Evolutionary conservation across 2,329 filamentous ascomycete species (phyloP).

Genomic region (Fusarium cyanostomum): DNA sequence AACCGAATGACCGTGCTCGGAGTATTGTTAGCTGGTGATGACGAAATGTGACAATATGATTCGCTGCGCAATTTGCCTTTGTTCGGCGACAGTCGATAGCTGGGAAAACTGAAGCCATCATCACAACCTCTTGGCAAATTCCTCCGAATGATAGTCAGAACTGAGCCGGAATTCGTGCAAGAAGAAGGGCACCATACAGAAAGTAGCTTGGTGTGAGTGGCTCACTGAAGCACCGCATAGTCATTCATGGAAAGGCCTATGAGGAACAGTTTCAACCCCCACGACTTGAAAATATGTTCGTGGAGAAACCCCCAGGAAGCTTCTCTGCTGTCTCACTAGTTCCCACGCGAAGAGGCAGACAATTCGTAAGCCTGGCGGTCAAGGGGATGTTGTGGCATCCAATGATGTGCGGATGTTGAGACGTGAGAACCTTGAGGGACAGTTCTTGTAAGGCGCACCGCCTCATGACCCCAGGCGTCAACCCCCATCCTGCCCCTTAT

Average conservation of each 20-base stretch:
- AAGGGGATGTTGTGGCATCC: slow-evolving; percentile 23
- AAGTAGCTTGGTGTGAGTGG: neutral
- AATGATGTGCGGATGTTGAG: slow-evolving; percentile 28
- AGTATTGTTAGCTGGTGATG: slow-evolving; percentile 15
- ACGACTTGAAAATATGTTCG: slow-evolving; percentile 1
- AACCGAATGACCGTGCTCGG: neutral
- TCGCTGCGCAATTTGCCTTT: slow-evolving; percentile 19
- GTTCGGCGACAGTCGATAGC: neutral
- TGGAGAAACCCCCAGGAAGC: slow-evolving; percentile 4
- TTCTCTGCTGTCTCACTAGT: slow-evolving; percentile 9
- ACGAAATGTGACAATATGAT: slow-evolving; percentile 35
- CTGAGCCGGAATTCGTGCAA: neutral
- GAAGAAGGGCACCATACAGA: neutral
- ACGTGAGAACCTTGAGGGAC: slow-evolving; percentile 44
- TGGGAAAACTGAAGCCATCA: neutral
- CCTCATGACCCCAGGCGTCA: slow-evolving; percentile 22
- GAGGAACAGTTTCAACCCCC: neutral
- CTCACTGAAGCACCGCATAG: neutral
- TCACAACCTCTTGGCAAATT: neutral
- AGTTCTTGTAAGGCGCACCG: slow-evolving; percentile 26
- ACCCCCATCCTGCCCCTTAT: slow-evolving; percentile 21
- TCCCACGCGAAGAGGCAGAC: slow-evolving; percentile 3
- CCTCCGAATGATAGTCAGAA: neutral
- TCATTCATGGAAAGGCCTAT: neutral
- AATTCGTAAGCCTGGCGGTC: slow-evolving; percentile 34